Base-by-base conservation (phyloP, 495 filamentous ascomycete species). In the Tuber calosporum region DNA sequence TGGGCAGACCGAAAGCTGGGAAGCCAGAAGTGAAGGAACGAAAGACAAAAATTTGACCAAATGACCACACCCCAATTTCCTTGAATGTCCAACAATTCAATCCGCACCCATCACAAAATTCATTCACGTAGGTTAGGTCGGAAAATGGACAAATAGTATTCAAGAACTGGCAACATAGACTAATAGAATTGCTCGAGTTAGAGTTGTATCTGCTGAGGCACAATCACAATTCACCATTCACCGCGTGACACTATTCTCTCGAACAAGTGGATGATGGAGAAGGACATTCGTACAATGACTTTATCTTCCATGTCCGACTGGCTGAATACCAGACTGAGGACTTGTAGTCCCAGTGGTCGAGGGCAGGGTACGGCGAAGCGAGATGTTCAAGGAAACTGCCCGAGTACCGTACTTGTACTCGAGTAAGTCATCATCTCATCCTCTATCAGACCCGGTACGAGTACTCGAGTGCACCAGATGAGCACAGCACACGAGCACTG, bases 1-100 rank as follows among this genome's bases (percentile, higher is more conserved):
- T 34, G 26, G 53, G 53, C 53, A 62, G 53, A 62, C 53, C 53
- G 53, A 62, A 62, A 62, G 53, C 11, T 62, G 26, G 53, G 53
- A 11, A 34, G 53, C 26, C 17, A 58, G 48, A 58, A 30, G 45
- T 53, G 45, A 53, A 58, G n/a, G 26, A 62, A 34, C 11, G 3
- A 62, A 34, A 34, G 53, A 62, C 53, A 34, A 34, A 62, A 62
- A 34, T 19, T 19, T 5, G 53, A 1, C 53, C 26, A 62, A 62
- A 62, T 62, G 26, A 34, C 26, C 26, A 62, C 53, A 11, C 53
- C 13, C 26, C 3, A 62, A 34, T 62, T 17, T 15, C 53, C 26
- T 26, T 30, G 13, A 34, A 62, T 62, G 30, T 34, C 53, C 53
- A 62, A 62, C 53, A 62, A 62, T 13, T n/a, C 26, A 15, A 62